Percentiles rank a stretch among this genome's conserved stretches.
Conservation (phyloP, 495 filamentous ascomycete genomes). For the Venustampulla echinocandica region DNA sequence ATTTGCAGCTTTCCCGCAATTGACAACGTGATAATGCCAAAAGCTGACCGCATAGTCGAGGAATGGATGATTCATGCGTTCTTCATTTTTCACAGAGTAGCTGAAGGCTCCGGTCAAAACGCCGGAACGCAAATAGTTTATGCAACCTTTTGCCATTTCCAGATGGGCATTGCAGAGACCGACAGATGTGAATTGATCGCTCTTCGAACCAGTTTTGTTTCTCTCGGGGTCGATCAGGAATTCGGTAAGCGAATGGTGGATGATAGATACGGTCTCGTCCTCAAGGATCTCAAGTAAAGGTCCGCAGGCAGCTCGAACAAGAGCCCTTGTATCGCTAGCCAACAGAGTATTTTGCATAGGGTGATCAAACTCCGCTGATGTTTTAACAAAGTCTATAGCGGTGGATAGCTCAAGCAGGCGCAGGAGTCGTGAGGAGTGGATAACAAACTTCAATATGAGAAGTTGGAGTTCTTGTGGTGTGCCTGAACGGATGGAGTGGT, state of each 20-base stretch:
- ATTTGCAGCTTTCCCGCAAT: background rate
- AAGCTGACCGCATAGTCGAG: slow-evolving; percentile 25
- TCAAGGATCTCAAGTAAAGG: slow-evolving; percentile 41
- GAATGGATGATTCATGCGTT: slow-evolving; percentile 20
- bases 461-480: slow-evolving; percentile 34
- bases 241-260: slow-evolving; percentile 48
- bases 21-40: slow-evolving; percentile 21
- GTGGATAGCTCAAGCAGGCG: slow-evolving; percentile 43
- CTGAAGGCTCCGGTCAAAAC: background rate
- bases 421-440: slow-evolving; percentile 40
- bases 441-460: slow-evolving; percentile 38
- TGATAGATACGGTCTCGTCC: slow-evolving; percentile 40
- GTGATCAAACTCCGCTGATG: slow-evolving; percentile 25
- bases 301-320: slow-evolving; percentile 32
- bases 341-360: background rate
- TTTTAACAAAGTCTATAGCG: no score
- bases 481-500: slow-evolving; percentile 31
- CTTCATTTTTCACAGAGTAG: background rate
- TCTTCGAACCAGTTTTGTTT: background rate
- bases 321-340: slow-evolving; percentile 20
- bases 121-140: background rate
- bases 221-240: slow-evolving; percentile 31
- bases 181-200: slow-evolving; percentile 23
- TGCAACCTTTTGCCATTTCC: background rate
- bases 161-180: slow-evolving; percentile 23